These are phyloP conservation scores for Phytophthora hibernalis DNA, from an alignment of 352 stramenopile species.

Conservation along the genomic window DNA sequence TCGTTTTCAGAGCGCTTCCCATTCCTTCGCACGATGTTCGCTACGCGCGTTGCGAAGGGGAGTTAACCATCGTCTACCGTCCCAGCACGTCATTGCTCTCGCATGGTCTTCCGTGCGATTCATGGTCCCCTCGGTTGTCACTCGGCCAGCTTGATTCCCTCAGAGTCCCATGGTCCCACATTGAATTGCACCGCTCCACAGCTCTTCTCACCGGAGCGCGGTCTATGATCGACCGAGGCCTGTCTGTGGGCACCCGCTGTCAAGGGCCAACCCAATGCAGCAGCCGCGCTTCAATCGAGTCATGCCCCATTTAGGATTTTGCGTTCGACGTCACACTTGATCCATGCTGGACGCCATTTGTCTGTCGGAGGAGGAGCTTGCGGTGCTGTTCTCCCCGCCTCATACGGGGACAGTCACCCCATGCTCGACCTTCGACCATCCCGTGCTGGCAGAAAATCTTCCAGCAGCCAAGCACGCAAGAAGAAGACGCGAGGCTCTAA, in stretches of 20 bases:
- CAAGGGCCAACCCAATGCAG: constrained; percentile 30
- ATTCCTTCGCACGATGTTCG: constrained; percentile 15
- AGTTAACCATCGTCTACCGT: constrained; percentile 35
- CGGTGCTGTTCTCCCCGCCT: constrained; percentile 37
- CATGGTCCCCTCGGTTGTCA: constrained; percentile 26
- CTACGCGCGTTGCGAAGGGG: constrained; percentile 29
- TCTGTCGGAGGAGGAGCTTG: constrained; percentile 44
- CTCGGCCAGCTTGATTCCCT: constrained; percentile 39
- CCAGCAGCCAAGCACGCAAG: constrained; percentile 14
- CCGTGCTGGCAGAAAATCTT: constrained; percentile 14
- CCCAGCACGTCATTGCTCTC: constrained; percentile 22
- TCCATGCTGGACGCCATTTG: constrained; percentile 31
- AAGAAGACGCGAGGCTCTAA: constrained; percentile 11
- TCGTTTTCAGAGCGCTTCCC: neutral
- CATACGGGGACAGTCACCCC: constrained; percentile 15
- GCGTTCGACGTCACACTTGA: constrained; percentile 20
- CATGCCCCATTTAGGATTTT: constrained; percentile 38
- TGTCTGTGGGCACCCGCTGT: constrained; percentile 37
- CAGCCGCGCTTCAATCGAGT: constrained; percentile 40
- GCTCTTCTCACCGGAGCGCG: neutral
- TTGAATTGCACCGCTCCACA: constrained; percentile 8
- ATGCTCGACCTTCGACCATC: neutral
- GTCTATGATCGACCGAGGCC: constrained; percentile 33
- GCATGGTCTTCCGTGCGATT: constrained; percentile 22
- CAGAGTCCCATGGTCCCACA: constrained; percentile 32